Percentiles rank a stretch among this genome's conserved stretches.
Conservation (phyloP, 768 basidiomycete species). For the Tylopilus balloui region DNA sequence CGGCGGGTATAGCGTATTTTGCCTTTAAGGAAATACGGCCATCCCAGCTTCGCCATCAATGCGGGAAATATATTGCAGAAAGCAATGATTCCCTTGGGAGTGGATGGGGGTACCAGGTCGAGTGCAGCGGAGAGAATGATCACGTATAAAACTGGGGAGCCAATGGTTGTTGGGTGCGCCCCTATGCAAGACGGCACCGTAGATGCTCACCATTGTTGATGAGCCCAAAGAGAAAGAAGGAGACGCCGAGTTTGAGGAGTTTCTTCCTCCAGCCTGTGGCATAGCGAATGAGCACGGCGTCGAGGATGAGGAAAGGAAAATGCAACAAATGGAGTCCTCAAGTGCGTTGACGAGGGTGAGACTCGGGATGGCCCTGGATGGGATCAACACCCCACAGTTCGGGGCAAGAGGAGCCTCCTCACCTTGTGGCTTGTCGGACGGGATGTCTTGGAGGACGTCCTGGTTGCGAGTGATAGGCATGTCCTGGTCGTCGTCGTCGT, state of each 20-base stretch:
- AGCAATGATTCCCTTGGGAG: constrained; percentile 90
- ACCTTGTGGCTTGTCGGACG: constrained; percentile 23
- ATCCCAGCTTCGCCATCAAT: constrained; percentile 80
- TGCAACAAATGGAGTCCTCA: constrained; percentile 21
- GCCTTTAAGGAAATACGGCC: constrained; percentile 89
- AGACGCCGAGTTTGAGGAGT: constrained; percentile 41
- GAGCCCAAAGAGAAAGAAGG: constrained; percentile 89
- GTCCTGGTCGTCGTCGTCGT: neutral
- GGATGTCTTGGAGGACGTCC: constrained; percentile 8
- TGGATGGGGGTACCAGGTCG: constrained; percentile 87
- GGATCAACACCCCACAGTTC: constrained; percentile 26
- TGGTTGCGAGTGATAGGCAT: constrained; percentile 12
- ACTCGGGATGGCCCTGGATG: constrained; percentile 19
- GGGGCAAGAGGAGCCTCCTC: constrained; percentile 10
- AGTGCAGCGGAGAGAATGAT: constrained; percentile 95
- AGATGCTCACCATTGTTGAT: constrained; percentile 78
- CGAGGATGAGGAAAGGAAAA: constrained; percentile 3
- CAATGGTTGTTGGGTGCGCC: neutral
- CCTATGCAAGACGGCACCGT: neutral
- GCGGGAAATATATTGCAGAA: constrained; percentile 95
- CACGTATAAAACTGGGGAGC: constrained; percentile 84
- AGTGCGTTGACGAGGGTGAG: constrained; percentile 4
- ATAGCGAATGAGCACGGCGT: constrained; percentile 15
- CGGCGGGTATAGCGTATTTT: constrained; percentile 76
- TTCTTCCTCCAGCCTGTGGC: constrained; percentile 23